Evolutionary conservation across 352 stramenopile species (phyloP).

Genomic region (Globisporangium uncinulatum): DNA sequence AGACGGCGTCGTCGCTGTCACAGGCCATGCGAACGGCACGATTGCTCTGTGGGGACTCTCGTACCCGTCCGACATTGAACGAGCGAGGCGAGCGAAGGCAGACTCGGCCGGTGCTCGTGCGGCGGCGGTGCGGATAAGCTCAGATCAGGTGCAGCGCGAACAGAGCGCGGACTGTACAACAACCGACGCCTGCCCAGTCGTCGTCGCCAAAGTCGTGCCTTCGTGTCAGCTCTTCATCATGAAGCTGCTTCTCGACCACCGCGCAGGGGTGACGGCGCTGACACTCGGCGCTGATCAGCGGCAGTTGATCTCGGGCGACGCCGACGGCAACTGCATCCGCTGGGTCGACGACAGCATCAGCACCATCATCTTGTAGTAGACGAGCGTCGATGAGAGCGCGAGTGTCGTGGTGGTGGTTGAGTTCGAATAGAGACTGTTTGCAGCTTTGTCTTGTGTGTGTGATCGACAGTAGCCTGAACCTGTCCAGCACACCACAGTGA

Average conservation of each 20-base stretch:
- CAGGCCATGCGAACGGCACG: conserved; percentile 62
- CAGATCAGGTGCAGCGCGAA: conserved; percentile 8
- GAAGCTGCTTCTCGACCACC: conserved; percentile 73
- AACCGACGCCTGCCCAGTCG: neutral
- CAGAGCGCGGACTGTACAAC: neutral
- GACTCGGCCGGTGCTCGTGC: neutral
- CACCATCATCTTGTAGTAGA: conserved; percentile 42
- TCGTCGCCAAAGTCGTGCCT: conserved; percentile 34
- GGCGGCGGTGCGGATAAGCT: conserved; percentile 10
- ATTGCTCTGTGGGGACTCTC: conserved; percentile 65
- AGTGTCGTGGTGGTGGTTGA: neutral
- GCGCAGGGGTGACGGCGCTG: conserved; percentile 48
- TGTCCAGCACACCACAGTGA: no score
- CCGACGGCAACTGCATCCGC: conserved; percentile 66
- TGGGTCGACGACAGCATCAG: conserved; percentile 78
- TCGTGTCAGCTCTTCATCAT: conserved; percentile 70
- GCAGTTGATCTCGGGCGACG: conserved; percentile 61
- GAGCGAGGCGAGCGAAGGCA: conserved; percentile 14
- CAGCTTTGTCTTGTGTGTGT: no score
- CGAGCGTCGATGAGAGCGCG: neutral
- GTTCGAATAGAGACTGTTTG: no score
- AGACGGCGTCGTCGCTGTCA: conserved; percentile 55
- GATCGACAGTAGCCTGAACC: no score
- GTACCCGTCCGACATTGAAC: conserved; percentile 50
- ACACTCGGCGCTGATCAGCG: conserved; percentile 52